Evolutionary conservation across 768 basidiomycete genomes (phyloP).

Genomic region (Phlebiopsis gigantea): DNA sequence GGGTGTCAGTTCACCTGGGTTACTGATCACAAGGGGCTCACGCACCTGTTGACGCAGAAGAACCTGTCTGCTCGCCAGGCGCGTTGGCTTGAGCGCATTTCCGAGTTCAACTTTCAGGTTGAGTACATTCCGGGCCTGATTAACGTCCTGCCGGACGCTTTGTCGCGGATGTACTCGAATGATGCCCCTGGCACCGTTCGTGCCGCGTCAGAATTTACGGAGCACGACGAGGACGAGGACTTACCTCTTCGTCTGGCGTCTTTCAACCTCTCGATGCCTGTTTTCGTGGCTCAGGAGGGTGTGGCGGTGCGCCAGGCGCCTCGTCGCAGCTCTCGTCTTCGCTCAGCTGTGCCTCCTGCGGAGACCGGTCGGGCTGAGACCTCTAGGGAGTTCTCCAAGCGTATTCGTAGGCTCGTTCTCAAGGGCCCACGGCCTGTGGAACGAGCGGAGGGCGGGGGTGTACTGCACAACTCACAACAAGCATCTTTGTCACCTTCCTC

Average conservation of each 20-base stretch:
- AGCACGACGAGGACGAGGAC: conserved; percentile 12
- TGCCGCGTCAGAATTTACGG: conserved; percentile 17
- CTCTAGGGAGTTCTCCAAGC: conserved; percentile 23
- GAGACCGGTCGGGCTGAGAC: conserved; percentile 25
- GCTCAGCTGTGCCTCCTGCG: conserved; percentile 12
- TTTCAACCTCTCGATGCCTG: conserved; percentile 11
- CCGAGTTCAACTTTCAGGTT: conserved; percentile 28
- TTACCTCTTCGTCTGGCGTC: neutral
- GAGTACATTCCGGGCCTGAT: conserved; percentile 24
- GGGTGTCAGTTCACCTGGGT: conserved; percentile 20
- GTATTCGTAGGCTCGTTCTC: conserved; percentile 16
- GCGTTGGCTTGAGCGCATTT: conserved; percentile 24
- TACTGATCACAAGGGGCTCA: conserved; percentile 27
- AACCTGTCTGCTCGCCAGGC: conserved; percentile 23
- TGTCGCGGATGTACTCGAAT: conserved; percentile 21
- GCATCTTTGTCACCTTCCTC: no score
- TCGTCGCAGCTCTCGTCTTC: neutral
- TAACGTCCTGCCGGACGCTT: conserved; percentile 24
- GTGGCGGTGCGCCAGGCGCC: neutral
- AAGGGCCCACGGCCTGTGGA: conserved; percentile 8
- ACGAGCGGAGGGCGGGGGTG: no score
- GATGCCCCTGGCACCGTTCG: conserved; percentile 20
- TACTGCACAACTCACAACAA: no score
- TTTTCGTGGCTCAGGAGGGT: conserved; percentile 11
- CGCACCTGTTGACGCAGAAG: conserved; percentile 18